Evolutionary conservation across 2,329 filamentous ascomycete genomes (phyloP), one percentile per base, ranked within the genome.

Genomic region (Phialophora tarda): DNA sequence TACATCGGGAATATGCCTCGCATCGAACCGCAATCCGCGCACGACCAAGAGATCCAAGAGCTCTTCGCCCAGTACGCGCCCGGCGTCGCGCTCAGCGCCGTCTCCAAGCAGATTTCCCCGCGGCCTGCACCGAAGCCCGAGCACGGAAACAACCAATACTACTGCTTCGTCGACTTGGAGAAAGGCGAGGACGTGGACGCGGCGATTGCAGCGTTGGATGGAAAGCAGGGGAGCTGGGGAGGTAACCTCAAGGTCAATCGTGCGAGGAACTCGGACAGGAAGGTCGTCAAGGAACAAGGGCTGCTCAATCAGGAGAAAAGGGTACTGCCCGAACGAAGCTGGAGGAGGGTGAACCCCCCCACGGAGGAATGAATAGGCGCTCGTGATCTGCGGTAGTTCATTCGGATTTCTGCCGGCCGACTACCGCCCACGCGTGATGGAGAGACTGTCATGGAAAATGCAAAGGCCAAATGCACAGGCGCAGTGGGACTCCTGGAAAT

Each of bases 131-230:
- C 57, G 17, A 88, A 82, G 65, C 79, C 78, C 28, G 75, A 79
- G n/a, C 79, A 80, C 48, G 78, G 81, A 0, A 86, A 85, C 32
- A 83, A 86, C 69, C 82, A 87, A 73, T 84, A 89, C 76, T 89
- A 87, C 75, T 86, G 86, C 71, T 90, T 89, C 66, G 85, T 90
- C n/a, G 87, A 90, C 71, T 83, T 90, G 63, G 79, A 78, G 56
- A 85, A 81, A 5, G 74, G 78, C 0, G 82, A 86, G 60, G 84
- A 89, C 68, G 86, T 85, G 0, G 75, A 82, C 38, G 76, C 76
- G 10, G 87, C 86, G 24, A 80, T 85, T 65, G 73, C 79, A 7
- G 77, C 77, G 1, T 66, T 86, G 51, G 77, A 79, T 51, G 78
- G 79, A 3, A 71, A 74, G 57, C 73, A 76, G 56, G 77, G 78